Conservation (phyloP, 495 filamentous ascomycete genomes). For the Neurospora africana region DNA sequence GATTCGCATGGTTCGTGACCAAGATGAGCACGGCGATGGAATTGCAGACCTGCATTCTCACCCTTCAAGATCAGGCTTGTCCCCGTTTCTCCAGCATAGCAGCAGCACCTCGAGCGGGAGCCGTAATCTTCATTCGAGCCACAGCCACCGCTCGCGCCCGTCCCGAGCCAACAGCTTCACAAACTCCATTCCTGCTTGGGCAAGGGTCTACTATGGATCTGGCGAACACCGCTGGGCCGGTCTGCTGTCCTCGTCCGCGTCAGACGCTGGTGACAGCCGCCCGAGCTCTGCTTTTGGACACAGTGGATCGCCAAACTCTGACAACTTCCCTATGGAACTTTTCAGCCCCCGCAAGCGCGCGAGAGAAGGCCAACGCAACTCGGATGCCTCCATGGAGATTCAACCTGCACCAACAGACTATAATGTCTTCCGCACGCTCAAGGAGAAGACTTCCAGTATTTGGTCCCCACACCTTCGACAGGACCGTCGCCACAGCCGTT, state of each 20-base stretch:
- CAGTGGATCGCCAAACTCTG: constrained; percentile 33
- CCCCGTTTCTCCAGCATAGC: constrained; percentile 28
- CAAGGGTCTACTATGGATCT: constrained; percentile 46
- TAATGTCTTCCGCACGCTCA: constrained; percentile 18
- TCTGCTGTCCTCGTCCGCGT: constrained; percentile 27
- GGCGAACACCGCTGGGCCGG: constrained; percentile 39
- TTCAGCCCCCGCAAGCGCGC: constrained; percentile 43
- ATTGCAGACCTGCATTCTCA: constrained; percentile 39
- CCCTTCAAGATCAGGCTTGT: constrained; percentile 36
- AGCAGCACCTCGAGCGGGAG: constrained; percentile 26
- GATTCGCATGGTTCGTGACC: constrained; percentile 32
- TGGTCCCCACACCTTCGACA: constrained; percentile 68
- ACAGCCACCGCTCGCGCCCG: constrained; percentile 15
- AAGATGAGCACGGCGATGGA: constrained; percentile 46
- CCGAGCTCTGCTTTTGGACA: constrained; percentile 26
- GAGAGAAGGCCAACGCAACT: constrained; percentile 21
- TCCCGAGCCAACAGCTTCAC: constrained; percentile 46
- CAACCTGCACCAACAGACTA: constrained; percentile 16
- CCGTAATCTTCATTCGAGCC: constrained; percentile 37
- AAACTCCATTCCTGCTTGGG: constrained; percentile 54
- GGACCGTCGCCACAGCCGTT: constrained; percentile 46
- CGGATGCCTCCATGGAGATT: constrained; percentile 24
- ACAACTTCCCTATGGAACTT: constrained; percentile 39
- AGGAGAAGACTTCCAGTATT: constrained; percentile 43
- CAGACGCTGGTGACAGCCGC: constrained; percentile 32